Evolutionary conservation across 148 eudicot species (phyloP).

Genomic region (Nepenthes mirabilis): DNA sequence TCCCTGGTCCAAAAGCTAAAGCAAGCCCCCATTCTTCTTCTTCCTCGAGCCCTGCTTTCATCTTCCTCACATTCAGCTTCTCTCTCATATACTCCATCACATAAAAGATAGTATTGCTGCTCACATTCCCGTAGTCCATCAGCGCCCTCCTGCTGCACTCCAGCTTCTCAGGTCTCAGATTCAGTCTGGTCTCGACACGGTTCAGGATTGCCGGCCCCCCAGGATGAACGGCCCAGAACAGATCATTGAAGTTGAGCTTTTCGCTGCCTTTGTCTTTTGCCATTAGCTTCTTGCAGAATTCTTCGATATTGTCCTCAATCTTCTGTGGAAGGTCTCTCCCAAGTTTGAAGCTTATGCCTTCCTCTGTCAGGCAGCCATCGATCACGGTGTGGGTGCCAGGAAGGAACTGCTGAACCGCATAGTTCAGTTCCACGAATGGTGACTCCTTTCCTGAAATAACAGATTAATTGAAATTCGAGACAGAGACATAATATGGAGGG

Average conservation of each 20-base stretch:
- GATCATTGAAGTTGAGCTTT: conserved; percentile 30
- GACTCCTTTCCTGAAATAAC: conserved; percentile 10
- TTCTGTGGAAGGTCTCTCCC: conserved; percentile 58
- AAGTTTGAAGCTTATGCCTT: conserved; percentile 60
- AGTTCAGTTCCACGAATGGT: conserved; percentile 59
- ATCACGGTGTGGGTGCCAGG: conserved; percentile 62
- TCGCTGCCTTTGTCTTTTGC: conserved; percentile 19
- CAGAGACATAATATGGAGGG: too few relatives aligned
- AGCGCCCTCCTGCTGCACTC: conserved; percentile 61
- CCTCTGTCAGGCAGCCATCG: conserved; percentile 46
- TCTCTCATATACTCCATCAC: conserved; percentile 69
- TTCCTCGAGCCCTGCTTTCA: conserved; percentile 4
- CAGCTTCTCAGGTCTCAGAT: conserved; percentile 25
- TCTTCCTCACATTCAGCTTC: conserved; percentile 21
- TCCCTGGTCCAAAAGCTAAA: conserved; percentile 78
- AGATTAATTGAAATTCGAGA: too few relatives aligned
- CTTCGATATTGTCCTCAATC: conserved; percentile 63
- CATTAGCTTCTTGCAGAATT: conserved; percentile 60
- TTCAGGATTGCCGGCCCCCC: conserved; percentile 77
- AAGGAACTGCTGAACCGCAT: conserved; percentile 50
- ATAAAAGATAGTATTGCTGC: conserved; percentile 66
- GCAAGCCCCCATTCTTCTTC: conserved; percentile 74
- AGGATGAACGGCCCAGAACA: conserved; percentile 76
- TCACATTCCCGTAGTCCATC: conserved; percentile 77
- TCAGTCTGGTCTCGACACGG: conserved; percentile 30